Base-by-base conservation (phyloP, 2,329 filamentous ascomycete genomes). In the Aspergillus quadrilineatus region DNA sequence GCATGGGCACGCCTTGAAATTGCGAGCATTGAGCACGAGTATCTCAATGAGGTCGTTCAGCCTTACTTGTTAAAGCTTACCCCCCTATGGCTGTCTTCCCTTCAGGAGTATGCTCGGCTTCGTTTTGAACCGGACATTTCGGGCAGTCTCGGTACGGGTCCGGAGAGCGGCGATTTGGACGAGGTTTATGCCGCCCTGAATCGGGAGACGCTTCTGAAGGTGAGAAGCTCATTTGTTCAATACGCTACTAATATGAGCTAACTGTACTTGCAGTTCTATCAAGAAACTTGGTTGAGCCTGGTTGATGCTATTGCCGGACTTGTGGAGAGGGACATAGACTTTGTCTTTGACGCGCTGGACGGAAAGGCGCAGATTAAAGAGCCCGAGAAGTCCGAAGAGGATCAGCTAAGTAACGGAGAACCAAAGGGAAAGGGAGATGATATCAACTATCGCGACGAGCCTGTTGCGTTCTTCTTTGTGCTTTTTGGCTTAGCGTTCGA, bases 381-480 rank as follows among this genome's bases (percentile, higher is more conserved):
- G 28, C 63, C 76, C 1, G 58, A 63, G 15, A 69, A 74, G 17
- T 59, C 73, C 29, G 57, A 66, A 17, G 47, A 55, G 17, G 63
- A 60, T 30, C 47, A 49, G 12, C 37, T 54, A 15, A 26, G 55
- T 8, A 63, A 66, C 22, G 65, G 48, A 22, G 60, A 69, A 22
- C 29, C 49, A 3, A 60, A 82, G 43, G 77, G 79, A 14, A 90
- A 88, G 69, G 83, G 82, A 3, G 82, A 87, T 48, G 90, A 93
- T 63, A 97, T 99, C 77, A 97, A 97, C 73, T 99, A 99, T 71
- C 89, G 94, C 47, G 93, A 97, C 68, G 94, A 99, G 71, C 94
- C 94, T 0, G 91, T 97, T 1, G 94, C 94, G 0, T 99, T 99
- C 80, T 99, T 99, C 79, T 99, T 99, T 67, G 93, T 99, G 12